These are phyloP conservation scores for Leptographium radiaticola DNA, from an alignment of 2,329 filamentous ascomycete species.

Conservation along the genomic window DNA sequence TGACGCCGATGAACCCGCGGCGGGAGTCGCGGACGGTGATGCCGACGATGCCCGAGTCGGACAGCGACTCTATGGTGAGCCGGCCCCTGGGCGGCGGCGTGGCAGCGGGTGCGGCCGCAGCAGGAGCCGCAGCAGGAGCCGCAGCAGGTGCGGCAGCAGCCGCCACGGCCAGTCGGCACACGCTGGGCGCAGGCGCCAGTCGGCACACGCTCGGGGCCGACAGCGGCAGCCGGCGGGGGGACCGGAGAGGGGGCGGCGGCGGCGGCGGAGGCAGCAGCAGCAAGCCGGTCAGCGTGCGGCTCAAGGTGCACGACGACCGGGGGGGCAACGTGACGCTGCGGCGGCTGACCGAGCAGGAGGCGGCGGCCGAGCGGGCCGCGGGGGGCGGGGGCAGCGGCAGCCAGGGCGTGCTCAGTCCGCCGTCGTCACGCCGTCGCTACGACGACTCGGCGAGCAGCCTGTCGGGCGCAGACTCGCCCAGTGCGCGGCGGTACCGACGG, in stretches of 20 bases:
- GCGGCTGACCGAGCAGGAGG: conserved; percentile 47
- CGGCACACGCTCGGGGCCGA: not conserved
- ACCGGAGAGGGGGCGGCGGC: not conserved
- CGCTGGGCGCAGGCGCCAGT: no score
- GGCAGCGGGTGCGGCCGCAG: no score
- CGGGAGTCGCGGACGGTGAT: conserved; percentile 25
- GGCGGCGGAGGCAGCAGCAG: conserved; percentile 15
- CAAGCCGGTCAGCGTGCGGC: conserved; percentile 41
- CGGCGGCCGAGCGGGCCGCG: conserved; percentile 27
- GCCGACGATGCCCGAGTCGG: conserved; percentile 43
- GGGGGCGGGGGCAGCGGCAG: conserved; percentile 13
- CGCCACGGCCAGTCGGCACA: no score
- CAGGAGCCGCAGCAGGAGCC: no score
- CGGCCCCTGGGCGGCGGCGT: no score
- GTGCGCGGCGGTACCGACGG: conserved; percentile 36
- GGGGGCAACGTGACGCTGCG: conserved; percentile 49
- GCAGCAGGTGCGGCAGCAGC: no score
- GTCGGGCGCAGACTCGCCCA: conserved; percentile 41
- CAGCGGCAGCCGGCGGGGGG: not conserved
- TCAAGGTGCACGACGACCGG: conserved; percentile 47
- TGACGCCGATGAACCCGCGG: not conserved
- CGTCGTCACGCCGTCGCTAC: conserved; percentile 20
- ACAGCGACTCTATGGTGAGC: conserved; percentile 29
- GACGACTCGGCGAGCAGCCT: conserved; percentile 42
- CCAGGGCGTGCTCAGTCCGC: conserved; percentile 17